Evolutionary conservation across 75 land plant genomes (phyloP).

Genomic region (Cupressus sempervirens): DNA sequence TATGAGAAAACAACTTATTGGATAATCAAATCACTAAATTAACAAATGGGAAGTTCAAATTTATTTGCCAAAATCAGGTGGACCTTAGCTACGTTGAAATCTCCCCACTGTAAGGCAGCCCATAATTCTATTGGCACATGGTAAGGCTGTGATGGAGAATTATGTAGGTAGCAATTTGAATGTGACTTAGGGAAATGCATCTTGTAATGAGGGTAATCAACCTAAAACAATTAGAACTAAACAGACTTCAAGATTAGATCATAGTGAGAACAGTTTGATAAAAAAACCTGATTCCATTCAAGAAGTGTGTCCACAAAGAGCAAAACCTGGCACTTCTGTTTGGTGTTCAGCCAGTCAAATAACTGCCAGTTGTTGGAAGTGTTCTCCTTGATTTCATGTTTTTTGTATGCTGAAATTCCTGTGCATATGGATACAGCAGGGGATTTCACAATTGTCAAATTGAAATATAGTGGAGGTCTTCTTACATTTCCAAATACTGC

Average conservation of each 20-base stretch:
- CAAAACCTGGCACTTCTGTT: conserved; percentile 55
- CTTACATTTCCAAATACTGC: neutral
- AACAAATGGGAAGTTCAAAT: neutral
- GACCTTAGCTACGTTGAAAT: too few species aligned
- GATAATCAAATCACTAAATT: neutral
- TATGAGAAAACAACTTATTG: neutral
- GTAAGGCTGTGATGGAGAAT: neutral
- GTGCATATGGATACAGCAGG: neutral
- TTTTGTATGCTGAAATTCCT: neutral
- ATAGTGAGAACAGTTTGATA: neutral
- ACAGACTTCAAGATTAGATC: neutral
- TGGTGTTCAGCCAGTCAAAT: conserved; percentile 28
- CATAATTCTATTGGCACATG: neutral
- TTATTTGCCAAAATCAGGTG: too few species aligned
- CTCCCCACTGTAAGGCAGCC: neutral
- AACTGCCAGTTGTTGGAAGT: neutral
- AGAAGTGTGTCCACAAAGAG: conserved; percentile 69
- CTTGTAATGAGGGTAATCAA: neutral
- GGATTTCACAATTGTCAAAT: too few species aligned
- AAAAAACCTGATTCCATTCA: conserved; percentile 87
- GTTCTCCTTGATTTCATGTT: neutral
- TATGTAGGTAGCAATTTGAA: neutral
- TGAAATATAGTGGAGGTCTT: neutral
- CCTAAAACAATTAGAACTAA: neutral
- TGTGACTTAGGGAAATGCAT: neutral